Conservation (phyloP, 2,329 filamentous ascomycete species). For the Trichoderma simmonsii region DNA sequence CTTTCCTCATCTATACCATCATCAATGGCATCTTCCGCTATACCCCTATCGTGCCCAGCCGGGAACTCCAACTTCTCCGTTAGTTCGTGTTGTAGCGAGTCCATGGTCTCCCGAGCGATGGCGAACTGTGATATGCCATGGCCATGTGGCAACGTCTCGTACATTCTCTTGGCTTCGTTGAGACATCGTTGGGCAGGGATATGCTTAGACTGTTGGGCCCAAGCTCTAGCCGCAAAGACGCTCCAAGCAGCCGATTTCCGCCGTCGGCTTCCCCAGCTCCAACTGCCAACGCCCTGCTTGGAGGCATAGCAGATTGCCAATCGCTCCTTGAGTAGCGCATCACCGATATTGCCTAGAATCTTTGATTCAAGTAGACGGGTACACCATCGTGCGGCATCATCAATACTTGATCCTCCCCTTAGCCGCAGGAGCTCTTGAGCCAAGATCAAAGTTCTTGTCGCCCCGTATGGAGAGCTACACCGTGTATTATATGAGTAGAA, state of each 20-base stretch:
- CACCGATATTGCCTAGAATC: constrained; percentile 70
- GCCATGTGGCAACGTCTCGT: constrained; percentile 47
- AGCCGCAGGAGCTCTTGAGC: constrained; percentile 79
- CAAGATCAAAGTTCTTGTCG: constrained; percentile 72
- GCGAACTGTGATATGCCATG: constrained; percentile 52
- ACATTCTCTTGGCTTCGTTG: constrained; percentile 61
- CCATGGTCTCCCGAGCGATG: constrained; percentile 51
- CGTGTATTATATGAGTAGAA: constrained; percentile 90
- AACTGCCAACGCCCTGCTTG: constrained; percentile 63
- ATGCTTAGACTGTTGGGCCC: constrained; percentile 73
- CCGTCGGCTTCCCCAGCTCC: constrained; percentile 66
- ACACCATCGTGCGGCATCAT: constrained; percentile 85
- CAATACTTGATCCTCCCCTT: constrained; percentile 73
- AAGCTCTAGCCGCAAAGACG: constrained; percentile 76
- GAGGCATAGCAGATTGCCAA: constrained; percentile 80
- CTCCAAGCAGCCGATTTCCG: constrained; percentile 91
- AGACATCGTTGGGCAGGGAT: constrained; percentile 77
- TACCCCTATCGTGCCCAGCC: constrained; percentile 31
- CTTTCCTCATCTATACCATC: constrained; percentile 50
- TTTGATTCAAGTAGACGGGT: constrained; percentile 74
- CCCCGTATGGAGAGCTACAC: constrained; percentile 74
- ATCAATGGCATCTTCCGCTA: constrained; percentile 40
- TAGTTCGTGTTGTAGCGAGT: constrained; percentile 48
- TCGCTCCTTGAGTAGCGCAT: constrained; percentile 81
- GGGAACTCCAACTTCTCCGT: constrained; percentile 44